Conservation (phyloP, 192 early-diverging fungal genomes). For the Linnemannia elongata region DNA sequence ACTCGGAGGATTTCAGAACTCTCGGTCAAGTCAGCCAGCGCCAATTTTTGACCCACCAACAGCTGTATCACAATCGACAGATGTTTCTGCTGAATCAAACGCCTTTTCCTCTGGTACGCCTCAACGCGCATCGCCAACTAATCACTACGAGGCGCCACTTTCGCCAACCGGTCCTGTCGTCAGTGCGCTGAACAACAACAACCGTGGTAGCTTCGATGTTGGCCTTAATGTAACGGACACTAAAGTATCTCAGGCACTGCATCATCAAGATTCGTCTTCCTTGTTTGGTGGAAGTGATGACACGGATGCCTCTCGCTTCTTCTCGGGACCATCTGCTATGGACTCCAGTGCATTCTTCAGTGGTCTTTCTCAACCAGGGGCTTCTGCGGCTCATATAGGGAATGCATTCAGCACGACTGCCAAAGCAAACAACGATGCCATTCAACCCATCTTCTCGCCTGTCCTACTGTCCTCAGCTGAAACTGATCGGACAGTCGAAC, state of each 20-base stretch:
- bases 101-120: not conserved
- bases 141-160: not conserved
- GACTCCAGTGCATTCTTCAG: conserved; percentile 17
- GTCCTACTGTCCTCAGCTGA: not conserved
- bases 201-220: not conserved
- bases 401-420: not conserved
- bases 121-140: not conserved
- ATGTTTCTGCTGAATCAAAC: not conserved
- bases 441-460: not conserved
- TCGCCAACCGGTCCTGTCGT: not conserved
- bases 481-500: not conserved
- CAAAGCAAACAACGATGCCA: not conserved
- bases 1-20: not conserved
- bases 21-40: not conserved
- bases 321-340: not conserved
- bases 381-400: not conserved
- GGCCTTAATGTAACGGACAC: not conserved
- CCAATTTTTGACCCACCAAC: not conserved
- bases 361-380: not conserved
- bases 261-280: conserved; percentile 1
- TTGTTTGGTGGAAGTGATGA: not conserved
- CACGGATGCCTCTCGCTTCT: conserved; percentile 23
- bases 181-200: not conserved
- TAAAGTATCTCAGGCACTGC: not conserved
- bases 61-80: not conserved